A percentile compares a stretch with the other conserved stretches of the same genome.
phyloP scores from a whole-genome alignment of 129 eudicot genomes.

The Artemisia annua region DNA sequence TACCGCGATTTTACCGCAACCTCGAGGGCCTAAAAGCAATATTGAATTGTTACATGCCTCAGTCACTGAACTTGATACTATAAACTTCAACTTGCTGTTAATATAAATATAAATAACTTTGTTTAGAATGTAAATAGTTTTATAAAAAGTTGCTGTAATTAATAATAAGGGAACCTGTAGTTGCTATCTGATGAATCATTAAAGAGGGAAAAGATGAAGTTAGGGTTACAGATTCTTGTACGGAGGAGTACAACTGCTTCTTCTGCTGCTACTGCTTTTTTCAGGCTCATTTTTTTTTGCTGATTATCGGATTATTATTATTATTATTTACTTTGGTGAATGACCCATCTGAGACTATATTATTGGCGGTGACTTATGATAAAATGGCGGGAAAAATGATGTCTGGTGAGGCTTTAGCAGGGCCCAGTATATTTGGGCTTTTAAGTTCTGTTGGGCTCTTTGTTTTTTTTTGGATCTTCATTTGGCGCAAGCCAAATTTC shows the following conservation, averaged over 20 bases:
- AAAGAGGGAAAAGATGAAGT: constrained; percentile 62
- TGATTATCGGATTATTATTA: too few species aligned
- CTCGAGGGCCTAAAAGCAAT: constrained; percentile 93
- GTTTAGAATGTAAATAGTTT: neutral
- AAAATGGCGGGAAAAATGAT: too few species aligned
- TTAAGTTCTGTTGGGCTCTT: too few species aligned
- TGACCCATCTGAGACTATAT: too few species aligned
- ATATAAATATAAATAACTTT: too few species aligned
- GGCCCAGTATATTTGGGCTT: too few species aligned
- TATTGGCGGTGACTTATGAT: too few species aligned
- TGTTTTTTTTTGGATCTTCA: too few species aligned
- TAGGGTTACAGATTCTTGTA: constrained; percentile 57
- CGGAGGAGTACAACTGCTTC: constrained; percentile 62
- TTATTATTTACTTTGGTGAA: too few species aligned
- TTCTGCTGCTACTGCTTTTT: constrained; percentile 25
- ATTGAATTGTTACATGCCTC: constrained; percentile 92
- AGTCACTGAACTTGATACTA: constrained; percentile 75
- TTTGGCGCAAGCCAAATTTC: too few species aligned
- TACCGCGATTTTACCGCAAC: constrained; percentile 88
- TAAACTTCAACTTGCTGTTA: constrained; percentile 79
- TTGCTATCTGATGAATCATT: constrained; percentile 69
- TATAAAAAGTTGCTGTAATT: neutral
- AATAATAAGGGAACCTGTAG: constrained; percentile 52
- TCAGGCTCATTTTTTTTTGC: constrained; percentile 25
- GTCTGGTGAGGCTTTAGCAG: too few species aligned